phyloP scores from a whole-genome alignment of 768 basidiomycete species.

The Suillus discolor region DNA sequence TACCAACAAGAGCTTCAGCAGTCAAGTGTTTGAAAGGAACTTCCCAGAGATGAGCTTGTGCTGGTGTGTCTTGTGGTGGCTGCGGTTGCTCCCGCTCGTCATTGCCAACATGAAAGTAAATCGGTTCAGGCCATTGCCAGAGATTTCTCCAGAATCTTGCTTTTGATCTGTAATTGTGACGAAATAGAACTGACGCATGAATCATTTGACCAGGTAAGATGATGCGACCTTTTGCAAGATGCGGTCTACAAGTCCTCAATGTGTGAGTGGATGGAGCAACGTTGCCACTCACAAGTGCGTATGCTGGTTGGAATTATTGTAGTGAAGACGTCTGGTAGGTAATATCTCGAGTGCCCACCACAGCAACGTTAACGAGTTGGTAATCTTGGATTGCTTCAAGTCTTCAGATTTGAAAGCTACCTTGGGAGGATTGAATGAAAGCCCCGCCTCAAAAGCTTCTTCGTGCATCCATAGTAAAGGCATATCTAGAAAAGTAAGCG shows the following conservation, averaged over 20 bases:
- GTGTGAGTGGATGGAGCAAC: not conserved
- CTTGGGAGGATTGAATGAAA: no score
- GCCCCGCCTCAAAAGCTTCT: no score
- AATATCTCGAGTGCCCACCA: no score
- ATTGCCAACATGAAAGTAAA: not conserved
- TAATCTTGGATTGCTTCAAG: no score
- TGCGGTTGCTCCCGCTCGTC: not conserved
- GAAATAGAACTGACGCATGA: slow-evolving; percentile 34
- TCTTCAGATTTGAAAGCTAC: no score
- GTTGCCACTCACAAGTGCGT: slow-evolving; percentile 21
- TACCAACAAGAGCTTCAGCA: slow-evolving; percentile 19
- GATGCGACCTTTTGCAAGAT: slow-evolving; percentile 25
- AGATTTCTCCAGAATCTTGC: slow-evolving; percentile 26
- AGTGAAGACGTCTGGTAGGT: no score
- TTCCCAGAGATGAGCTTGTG: slow-evolving; percentile 24
- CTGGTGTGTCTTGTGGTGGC: slow-evolving; percentile 4
- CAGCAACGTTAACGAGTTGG: no score
- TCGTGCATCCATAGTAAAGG: no score
- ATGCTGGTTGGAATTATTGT: no score
- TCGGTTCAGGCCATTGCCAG: slow-evolving; percentile 28
- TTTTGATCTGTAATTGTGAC: slow-evolving; percentile 29
- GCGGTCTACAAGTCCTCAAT: slow-evolving; percentile 26
- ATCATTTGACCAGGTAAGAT: slow-evolving; percentile 34
- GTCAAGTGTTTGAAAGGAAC: slow-evolving; percentile 18
- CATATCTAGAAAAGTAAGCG: no score